These are phyloP conservation scores for Aphanomyces euteiches DNA, from an alignment of 352 stramenopile genomes.

Conservation along the genomic window DNA sequence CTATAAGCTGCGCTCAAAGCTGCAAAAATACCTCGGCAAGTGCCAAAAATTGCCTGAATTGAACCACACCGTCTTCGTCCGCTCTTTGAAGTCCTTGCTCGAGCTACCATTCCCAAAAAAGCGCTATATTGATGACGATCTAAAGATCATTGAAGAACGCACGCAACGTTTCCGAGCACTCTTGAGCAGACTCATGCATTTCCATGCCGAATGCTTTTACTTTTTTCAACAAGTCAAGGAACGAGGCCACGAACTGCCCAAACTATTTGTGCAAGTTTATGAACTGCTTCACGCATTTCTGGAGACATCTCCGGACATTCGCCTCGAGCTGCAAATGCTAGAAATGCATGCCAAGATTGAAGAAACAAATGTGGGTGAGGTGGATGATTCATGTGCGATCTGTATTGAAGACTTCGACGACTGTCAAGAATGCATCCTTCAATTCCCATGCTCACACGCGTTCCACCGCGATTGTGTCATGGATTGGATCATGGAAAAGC, in stretches of 20 bases:
- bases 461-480: slow-evolving; percentile 26
- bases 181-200: slow-evolving; percentile 6
- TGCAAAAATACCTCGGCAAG: background rate
- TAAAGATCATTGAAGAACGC: slow-evolving; percentile 18
- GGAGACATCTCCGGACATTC: slow-evolving; percentile 1
- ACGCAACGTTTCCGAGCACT: slow-evolving; percentile 2
- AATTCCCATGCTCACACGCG: slow-evolving; percentile 15
- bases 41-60: slow-evolving; percentile 13
- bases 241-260: background rate
- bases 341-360: background rate
- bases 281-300: slow-evolving; percentile 18
- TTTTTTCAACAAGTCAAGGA: slow-evolving; percentile 1
- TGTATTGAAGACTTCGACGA: slow-evolving; percentile 19
- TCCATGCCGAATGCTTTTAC: slow-evolving; percentile 27
- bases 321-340: background rate
- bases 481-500: slow-evolving; percentile 14
- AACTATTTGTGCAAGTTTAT: slow-evolving; percentile 1
- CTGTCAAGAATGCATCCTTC: slow-evolving; percentile 5
- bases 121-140: slow-evolving; percentile 10
- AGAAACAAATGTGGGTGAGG: background rate
- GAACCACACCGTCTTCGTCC: slow-evolving; percentile 2
- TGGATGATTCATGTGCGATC: slow-evolving; percentile 10
- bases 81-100: background rate
- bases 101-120: slow-evolving; percentile 14
- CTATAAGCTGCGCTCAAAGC: background rate